Percentiles rank a stretch among this genome's conserved stretches.
Evolutionary conservation across 2,329 filamentous ascomycete species (phyloP).

Genomic region (Trichoderma oligosporum): DNA sequence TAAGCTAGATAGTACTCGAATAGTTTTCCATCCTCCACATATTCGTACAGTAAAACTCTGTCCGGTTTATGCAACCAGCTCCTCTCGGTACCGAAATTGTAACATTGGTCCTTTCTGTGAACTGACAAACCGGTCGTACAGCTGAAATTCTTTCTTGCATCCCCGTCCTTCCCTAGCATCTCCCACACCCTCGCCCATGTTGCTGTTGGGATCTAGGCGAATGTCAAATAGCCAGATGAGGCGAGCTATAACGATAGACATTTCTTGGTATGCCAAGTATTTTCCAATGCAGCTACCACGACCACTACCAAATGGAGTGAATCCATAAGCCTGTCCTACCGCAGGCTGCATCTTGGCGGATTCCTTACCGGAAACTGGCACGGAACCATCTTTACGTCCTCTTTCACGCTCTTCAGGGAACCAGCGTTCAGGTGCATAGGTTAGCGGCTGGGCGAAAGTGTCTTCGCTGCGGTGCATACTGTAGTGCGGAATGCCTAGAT

Average conservation of each 20-base stretch:
- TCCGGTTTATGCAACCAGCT: neutral
- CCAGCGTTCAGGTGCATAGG: constrained; percentile 19
- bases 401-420: constrained; percentile 7
- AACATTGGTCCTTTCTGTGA: constrained; percentile 20
- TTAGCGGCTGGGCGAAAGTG: constrained; percentile 18
- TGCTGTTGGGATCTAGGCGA: constrained; percentile 14
- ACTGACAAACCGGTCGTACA: constrained; percentile 17
- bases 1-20: too few relatives aligned
- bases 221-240: constrained; percentile 20
- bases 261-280: constrained; percentile 20
- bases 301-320: constrained; percentile 19
- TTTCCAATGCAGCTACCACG: constrained; percentile 20
- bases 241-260: constrained; percentile 19
- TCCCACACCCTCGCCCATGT: constrained; percentile 12
- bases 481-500: constrained; percentile 20
- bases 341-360: constrained; percentile 7
- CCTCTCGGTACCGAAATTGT: constrained; percentile 19
- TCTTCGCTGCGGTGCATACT: constrained; percentile 18
- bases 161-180: neutral
- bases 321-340: constrained; percentile 11
- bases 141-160: constrained; percentile 17
- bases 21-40: neutral
- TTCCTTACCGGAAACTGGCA: constrained; percentile 15
- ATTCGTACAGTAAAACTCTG: neutral
- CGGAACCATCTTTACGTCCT: neutral